Evolutionary conservation across 371 early-diverging fungal species (phyloP).

Genomic region (Mucor velutinosus): DNA sequence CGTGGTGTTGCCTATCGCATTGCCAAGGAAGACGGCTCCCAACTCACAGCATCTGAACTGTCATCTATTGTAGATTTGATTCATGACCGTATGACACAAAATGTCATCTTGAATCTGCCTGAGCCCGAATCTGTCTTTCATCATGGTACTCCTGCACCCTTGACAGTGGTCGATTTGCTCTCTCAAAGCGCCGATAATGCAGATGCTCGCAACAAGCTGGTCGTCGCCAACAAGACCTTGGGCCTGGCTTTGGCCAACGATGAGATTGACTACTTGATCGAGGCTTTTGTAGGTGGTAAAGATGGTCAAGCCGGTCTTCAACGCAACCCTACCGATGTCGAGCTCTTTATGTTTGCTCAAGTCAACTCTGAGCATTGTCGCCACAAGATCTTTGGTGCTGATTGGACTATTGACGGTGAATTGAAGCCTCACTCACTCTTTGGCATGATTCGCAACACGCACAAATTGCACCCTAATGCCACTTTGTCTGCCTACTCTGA

Average conservation of each 20-base stretch:
- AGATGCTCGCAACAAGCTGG: conserved; percentile 61
- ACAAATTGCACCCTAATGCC: conserved; percentile 74
- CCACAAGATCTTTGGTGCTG: conserved; percentile 96
- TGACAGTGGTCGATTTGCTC: conserved; percentile 72
- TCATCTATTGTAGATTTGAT: conserved; percentile 57
- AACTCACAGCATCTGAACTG: conserved; percentile 38
- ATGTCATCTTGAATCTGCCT: conserved; percentile 64
- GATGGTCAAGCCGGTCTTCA: conserved; percentile 48
- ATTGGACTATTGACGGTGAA: conserved; percentile 93
- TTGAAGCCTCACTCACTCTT: conserved; percentile 83
- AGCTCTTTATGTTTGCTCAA: conserved; percentile 99
- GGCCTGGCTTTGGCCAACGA: conserved; percentile 93
- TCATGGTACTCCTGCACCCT: conserved; percentile 73
- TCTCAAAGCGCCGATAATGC: conserved; percentile 36
- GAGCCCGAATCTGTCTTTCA: conserved; percentile 70
- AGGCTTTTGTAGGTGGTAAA: conserved; percentile 78
- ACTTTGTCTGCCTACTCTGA: conserved; percentile 96
- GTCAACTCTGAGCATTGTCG: conserved; percentile 99
- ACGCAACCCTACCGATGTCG: conserved; percentile 96
- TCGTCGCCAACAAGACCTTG: conserved; percentile 81
- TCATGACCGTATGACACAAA: conserved; percentile 96
- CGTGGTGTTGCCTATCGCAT: conserved; percentile 80
- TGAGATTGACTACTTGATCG: conserved; percentile 93
- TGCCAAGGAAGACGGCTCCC: conserved; percentile 35
- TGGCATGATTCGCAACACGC: conserved; percentile 93